These are phyloP conservation scores for Macrocybe gigantea DNA, from an alignment of 768 basidiomycete genomes.

Conservation along the genomic window DNA sequence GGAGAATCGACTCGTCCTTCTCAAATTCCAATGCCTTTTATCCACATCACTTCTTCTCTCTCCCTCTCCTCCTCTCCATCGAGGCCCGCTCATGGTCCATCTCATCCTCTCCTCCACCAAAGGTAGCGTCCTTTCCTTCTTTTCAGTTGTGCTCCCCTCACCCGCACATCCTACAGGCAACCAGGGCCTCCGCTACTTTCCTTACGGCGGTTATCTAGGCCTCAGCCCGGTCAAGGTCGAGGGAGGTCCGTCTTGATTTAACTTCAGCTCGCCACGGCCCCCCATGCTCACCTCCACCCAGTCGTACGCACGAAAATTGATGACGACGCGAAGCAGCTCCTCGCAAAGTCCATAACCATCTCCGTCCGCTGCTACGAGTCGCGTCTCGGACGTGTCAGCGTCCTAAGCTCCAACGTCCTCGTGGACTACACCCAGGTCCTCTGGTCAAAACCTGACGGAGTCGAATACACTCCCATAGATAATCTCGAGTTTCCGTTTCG, in stretches of 20 bases:
- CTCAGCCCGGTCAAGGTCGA: slow-evolving; percentile 75
- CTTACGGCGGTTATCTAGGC: slow-evolving; percentile 72
- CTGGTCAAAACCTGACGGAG: slow-evolving; percentile 59
- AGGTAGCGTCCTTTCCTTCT: slow-evolving; percentile 22
- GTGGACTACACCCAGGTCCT: slow-evolving; percentile 62
- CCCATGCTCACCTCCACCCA: slow-evolving; percentile 18
- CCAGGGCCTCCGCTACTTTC: slow-evolving; percentile 65
- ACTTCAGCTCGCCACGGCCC: slow-evolving; percentile 5
- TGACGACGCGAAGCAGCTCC: slow-evolving; percentile 62
- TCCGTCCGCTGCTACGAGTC: slow-evolving; percentile 84
- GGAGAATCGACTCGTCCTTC: slow-evolving; percentile 23
- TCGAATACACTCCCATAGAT: slow-evolving; percentile 55
- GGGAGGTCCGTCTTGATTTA: slow-evolving; percentile 45
- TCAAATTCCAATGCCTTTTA: slow-evolving; percentile 31
- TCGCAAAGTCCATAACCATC: slow-evolving; percentile 60
- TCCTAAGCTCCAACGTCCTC: slow-evolving; percentile 56
- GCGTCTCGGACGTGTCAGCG: slow-evolving; percentile 54
- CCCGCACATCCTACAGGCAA: slow-evolving; percentile 38
- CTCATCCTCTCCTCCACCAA: slow-evolving; percentile 61
- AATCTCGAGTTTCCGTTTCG: slow-evolving; percentile 68
- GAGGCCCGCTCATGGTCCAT: slow-evolving; percentile 53
- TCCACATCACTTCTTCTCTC: slow-evolving; percentile 29
- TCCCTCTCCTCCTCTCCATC: slow-evolving; percentile 21
- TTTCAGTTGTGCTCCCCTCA: slow-evolving; percentile 5
- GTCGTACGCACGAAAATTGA: slow-evolving; percentile 70